Conservation (phyloP, 805 yeast genomes). For the Nadsonia fulvescens region DNA sequence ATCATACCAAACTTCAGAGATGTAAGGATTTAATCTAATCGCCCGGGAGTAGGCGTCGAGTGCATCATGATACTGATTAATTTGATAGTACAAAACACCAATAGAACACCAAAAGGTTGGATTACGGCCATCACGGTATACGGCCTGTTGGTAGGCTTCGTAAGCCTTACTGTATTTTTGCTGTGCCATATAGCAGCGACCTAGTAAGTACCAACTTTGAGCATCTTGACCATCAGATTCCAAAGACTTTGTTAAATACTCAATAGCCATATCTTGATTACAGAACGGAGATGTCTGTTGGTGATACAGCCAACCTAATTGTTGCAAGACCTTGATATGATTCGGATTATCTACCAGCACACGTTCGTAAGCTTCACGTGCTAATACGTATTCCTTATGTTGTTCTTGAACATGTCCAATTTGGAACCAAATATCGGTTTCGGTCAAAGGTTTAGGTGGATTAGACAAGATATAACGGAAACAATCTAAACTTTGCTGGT, state of each 20-base stretch:
- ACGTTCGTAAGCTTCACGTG: constrained; percentile 88
- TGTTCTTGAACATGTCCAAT: constrained; percentile 91
- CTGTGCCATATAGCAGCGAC: constrained; percentile 92
- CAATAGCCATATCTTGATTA: constrained; percentile 69
- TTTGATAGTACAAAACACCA: constrained; percentile 92
- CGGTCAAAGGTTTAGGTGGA: constrained; percentile 92
- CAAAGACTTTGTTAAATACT: constrained; percentile 66
- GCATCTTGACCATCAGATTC: constrained; percentile 86
- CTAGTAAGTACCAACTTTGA: constrained; percentile 92
- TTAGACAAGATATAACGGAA: constrained; percentile 77
- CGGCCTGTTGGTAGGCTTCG: constrained; percentile 97
- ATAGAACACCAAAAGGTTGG: constrained; percentile 96
- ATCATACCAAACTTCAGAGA: constrained; percentile 97
- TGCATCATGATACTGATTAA: constrained; percentile 91
- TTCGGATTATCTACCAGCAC: constrained; percentile 78
- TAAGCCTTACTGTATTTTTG: constrained; percentile 92
- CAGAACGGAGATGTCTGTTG: constrained; percentile 46
- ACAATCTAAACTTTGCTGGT: constrained; percentile 78
- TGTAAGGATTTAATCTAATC: constrained; percentile 84
- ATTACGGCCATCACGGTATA: constrained; percentile 86
- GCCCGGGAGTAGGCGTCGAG: constrained; percentile 96
- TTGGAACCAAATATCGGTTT: constrained; percentile 97
- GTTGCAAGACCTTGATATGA: constrained; percentile 92
- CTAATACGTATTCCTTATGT: constrained; percentile 78
- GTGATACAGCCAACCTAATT: constrained; percentile 86